Evolutionary conservation across 1,139 yeast species (phyloP).

Genomic region (Suhomyces bokatorum): DNA sequence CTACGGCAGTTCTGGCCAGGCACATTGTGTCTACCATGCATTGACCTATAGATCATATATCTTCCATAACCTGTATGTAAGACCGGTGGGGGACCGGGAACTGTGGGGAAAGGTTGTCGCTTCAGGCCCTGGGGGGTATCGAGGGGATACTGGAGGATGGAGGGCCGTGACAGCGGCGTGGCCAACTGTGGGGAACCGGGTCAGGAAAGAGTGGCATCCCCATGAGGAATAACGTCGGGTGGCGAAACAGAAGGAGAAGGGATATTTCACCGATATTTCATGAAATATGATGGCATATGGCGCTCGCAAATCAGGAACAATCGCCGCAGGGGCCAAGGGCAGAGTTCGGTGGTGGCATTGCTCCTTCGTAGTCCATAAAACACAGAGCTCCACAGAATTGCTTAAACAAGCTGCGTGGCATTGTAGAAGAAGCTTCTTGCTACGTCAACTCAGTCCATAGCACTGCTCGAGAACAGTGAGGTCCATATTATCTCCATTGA

Average conservation of each 20-base stretch:
- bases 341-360: too few relatives aligned
- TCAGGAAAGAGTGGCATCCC: background rate
- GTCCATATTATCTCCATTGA: background rate
- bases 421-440: too few relatives aligned
- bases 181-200: background rate
- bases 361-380: too few relatives aligned
- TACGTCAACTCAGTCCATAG: too few relatives aligned
- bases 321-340: too few relatives aligned
- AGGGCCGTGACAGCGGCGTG: background rate
- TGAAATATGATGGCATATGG: too few relatives aligned
- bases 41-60: conserved; percentile 6
- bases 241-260: too few relatives aligned
- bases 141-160: background rate
- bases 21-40: conserved; percentile 5
- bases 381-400: too few relatives aligned
- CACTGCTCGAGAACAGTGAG: background rate
- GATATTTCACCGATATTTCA: too few relatives aligned
- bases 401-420: too few relatives aligned
- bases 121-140: background rate
- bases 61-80: conserved; percentile 10
- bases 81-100: conserved; percentile 1
- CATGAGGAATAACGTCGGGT: too few relatives aligned
- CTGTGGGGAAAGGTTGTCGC: conserved; percentile 2
- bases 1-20: background rate
- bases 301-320: too few relatives aligned